Conservation (phyloP, 2,329 filamentous ascomycete genomes). For the Lasiodiplodia sp. region DNA sequence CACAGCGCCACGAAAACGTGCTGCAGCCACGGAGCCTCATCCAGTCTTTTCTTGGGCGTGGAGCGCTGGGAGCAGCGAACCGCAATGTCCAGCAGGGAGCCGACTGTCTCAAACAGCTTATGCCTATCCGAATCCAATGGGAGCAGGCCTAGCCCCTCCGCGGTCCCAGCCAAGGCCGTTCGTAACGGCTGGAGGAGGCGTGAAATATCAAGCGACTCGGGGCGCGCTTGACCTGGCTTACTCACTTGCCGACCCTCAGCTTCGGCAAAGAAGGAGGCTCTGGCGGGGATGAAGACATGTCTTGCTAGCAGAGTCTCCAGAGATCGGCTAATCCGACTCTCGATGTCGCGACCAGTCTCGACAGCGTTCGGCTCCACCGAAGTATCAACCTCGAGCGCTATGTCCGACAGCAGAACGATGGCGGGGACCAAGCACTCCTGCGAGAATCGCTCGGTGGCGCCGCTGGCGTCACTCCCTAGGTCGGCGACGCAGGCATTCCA, state of each 20-base stretch:
- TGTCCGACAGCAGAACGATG: constrained; percentile 38
- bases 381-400: constrained; percentile 16
- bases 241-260: constrained; percentile 18
- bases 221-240: constrained; percentile 13
- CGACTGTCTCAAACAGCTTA: constrained; percentile 21
- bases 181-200: constrained; percentile 19
- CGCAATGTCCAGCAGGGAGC: constrained; percentile 49
- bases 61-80: constrained; percentile 50
- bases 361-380: constrained; percentile 15
- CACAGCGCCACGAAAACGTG: constrained; percentile 47
- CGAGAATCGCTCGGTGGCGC: constrained; percentile 46
- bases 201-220: constrained; percentile 34
- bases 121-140: constrained; percentile 20
- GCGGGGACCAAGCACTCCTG: constrained; percentile 46
- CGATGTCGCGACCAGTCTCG: constrained; percentile 16
- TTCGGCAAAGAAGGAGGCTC: constrained; percentile 45
- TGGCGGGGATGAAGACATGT: constrained; percentile 52
- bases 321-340: constrained; percentile 17
- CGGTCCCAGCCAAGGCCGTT: background rate
- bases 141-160: background rate
- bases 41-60: constrained; percentile 49
- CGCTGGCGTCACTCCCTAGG: constrained; percentile 38
- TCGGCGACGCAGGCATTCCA: constrained; percentile 46
- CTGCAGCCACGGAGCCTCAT: constrained; percentile 56
- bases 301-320: constrained; percentile 50